Evolutionary conservation across 2,329 filamentous ascomycete genomes (phyloP).

Genomic region (Ampelomyces quisqualis): DNA sequence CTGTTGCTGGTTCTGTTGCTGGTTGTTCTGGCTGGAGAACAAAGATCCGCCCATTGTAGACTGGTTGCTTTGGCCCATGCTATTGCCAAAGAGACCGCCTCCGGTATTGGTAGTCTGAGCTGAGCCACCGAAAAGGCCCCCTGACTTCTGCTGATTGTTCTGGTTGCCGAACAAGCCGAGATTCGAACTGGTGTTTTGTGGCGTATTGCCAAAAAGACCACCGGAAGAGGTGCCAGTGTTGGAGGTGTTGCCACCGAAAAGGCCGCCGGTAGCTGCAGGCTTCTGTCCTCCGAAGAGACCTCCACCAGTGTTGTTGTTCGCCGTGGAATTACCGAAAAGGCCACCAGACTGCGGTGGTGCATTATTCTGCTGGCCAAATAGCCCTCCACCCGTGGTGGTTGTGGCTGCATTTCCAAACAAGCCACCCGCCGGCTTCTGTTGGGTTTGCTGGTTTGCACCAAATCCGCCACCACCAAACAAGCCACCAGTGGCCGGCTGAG

Average conservation of each 20-base stretch:
- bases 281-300: slow-evolving; percentile 47
- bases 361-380: slow-evolving; percentile 52
- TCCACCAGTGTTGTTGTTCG: slow-evolving; percentile 34
- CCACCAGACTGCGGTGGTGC: slow-evolving; percentile 33
- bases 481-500: slow-evolving; percentile 5
- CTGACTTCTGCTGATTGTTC: slow-evolving; percentile 48
- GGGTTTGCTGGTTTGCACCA: slow-evolving; percentile 39
- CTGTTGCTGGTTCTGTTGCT: slow-evolving; percentile 44
- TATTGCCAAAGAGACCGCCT: slow-evolving; percentile 50
- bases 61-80: slow-evolving; percentile 43
- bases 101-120: slow-evolving; percentile 43
- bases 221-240: slow-evolving; percentile 23
- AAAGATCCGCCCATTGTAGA: slow-evolving; percentile 41
- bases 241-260: slow-evolving; percentile 33
- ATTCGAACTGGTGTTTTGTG: slow-evolving; percentile 35
- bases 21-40: slow-evolving; percentile 49
- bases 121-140: slow-evolving; percentile 46
- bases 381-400: slow-evolving; percentile 46
- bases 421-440: slow-evolving; percentile 42
- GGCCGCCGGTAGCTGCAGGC: slow-evolving; percentile 12
- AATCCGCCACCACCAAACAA: slow-evolving; percentile 30
- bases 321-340: slow-evolving; percentile 55
- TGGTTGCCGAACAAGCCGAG: slow-evolving; percentile 44
- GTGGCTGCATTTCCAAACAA: slow-evolving; percentile 35
- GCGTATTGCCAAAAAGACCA: slow-evolving; percentile 40